Evolutionary conservation across 116 monocot species (phyloP), one percentile per base, ranked within the genome.

Genomic region (Trichopus zeylanicus): DNA sequence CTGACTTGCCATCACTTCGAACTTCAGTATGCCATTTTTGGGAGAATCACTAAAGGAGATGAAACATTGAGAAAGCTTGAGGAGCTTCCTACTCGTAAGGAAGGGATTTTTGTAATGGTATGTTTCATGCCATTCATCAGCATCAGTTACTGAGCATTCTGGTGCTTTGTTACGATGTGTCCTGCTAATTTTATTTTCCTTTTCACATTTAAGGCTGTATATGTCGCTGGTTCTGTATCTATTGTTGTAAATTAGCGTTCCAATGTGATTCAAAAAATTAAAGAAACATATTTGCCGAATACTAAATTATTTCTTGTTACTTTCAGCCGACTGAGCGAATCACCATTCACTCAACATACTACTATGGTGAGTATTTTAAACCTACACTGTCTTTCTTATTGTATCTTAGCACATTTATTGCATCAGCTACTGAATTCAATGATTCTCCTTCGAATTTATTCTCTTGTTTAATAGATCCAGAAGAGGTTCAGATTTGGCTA

Each of bases 41-140:
- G 97, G 18, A 84, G 63, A 70, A 59, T 97, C 31, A 97, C 97
- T 16, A 97, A 81, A 70, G 97, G 97, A 29, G 87, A 91, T 57
- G 84, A 87, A 62, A 91, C 91, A 55, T 75, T 97, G 62, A 79
- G 69, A 56, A 97, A 81, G 68, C 66, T 97, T 31, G 97, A 97
- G 70, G 73, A 84, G 62, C 84, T 97, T 79, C 97, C 91, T 32
- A 97, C 97, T 35, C 87, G 77, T 27, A 76, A 73, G 13, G 91
- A 97, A 79, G 97, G 97, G 28, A 97, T 97, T 48, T 97, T 97
- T 69, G 91, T 97, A 38, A 97, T 97, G 97, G 97, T 97, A 84
- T 54, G 38, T 39, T 29, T 47, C 46, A 29, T 42, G n/a, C 42
- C n/a, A n/a, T 42, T 42, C 13, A 33, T 56, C 26, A 26, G 21